A percentile compares a stretch with the other conserved stretches of the same genome.
Conservation (phyloP, 768 basidiomycete genomes). For the Psilocybe cyanescens region DNA sequence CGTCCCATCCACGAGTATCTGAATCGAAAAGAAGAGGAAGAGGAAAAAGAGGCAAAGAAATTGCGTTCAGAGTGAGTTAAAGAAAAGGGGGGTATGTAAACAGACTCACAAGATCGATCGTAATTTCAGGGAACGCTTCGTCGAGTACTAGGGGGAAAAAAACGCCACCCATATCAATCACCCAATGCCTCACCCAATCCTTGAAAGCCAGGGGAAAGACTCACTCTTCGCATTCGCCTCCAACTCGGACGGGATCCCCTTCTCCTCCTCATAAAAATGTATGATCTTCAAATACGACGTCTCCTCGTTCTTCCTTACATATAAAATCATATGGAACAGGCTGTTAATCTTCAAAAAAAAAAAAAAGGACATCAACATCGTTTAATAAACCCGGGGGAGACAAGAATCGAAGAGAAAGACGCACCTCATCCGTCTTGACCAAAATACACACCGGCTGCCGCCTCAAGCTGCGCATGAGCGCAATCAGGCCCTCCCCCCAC, state of each 20-base stretch:
- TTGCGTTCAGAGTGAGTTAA: no score
- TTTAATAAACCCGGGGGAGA: neutral
- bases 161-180: no score
- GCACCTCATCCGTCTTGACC: slow-evolving; percentile 68
- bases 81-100: neutral
- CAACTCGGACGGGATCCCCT: slow-evolving; percentile 66
- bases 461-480: slow-evolving; percentile 48
- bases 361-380: neutral
- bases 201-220: neutral
- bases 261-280: slow-evolving; percentile 60
- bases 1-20: slow-evolving; percentile 27
- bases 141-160: slow-evolving; percentile 29
- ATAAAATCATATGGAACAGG: slow-evolving; percentile 66
- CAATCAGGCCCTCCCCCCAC: slow-evolving; percentile 46
- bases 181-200: no score
- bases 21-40: neutral
- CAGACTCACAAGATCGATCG: slow-evolving; percentile 29
- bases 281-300: slow-evolving; percentile 72
- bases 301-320: slow-evolving; percentile 70
- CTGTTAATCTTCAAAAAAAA: slow-evolving; percentile 55
- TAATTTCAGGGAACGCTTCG: slow-evolving; percentile 55
- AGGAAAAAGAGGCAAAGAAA: neutral
- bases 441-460: slow-evolving; percentile 62
- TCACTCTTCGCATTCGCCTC: slow-evolving; percentile 72
- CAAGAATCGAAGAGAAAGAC: slow-evolving; percentile 10